Percentiles rank a stretch among this genome's conserved stretches.
Evolutionary conservation across 2,329 filamentous ascomycete genomes (phyloP).

Genomic region (Fusarium lateritium): DNA sequence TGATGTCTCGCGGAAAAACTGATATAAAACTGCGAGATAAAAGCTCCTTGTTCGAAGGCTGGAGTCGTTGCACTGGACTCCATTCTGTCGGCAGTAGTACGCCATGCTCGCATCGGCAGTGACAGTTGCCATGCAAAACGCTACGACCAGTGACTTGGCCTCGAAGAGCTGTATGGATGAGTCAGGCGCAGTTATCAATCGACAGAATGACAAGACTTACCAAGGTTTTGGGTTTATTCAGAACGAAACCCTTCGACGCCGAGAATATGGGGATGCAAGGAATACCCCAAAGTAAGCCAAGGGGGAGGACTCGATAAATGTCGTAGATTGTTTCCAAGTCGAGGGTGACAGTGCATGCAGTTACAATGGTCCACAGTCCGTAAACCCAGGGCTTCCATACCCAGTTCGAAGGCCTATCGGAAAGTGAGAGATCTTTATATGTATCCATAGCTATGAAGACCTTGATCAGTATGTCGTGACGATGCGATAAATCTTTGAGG

Average conservation of each 20-base stretch:
- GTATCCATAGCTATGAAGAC: slow-evolving; percentile 18
- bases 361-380: slow-evolving; percentile 9
- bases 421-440: slow-evolving; percentile 18
- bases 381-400: slow-evolving; percentile 24
- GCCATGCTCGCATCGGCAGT: slow-evolving; percentile 19
- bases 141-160: slow-evolving; percentile 25
- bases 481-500: background rate
- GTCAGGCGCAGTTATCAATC: background rate
- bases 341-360: background rate
- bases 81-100: slow-evolving; percentile 19
- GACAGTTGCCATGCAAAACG: slow-evolving; percentile 27
- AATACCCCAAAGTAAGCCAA: slow-evolving; percentile 29
- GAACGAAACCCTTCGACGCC: slow-evolving; percentile 1
- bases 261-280: slow-evolving; percentile 20
- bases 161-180: slow-evolving; percentile 9
- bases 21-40: slow-evolving; percentile 23
- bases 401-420: slow-evolving; percentile 14
- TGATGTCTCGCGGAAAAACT: slow-evolving; percentile 27
- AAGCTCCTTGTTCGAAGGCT: slow-evolving; percentile 11
- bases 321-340: slow-evolving; percentile 24
- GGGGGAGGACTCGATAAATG: slow-evolving; percentile 24
- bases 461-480: background rate
- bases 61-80: background rate
- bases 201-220: background rate
- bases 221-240: slow-evolving; percentile 25